phyloP scores from a whole-genome alignment of 2,329 filamentous ascomycete species.

The Fusarium liriodendri region DNA sequence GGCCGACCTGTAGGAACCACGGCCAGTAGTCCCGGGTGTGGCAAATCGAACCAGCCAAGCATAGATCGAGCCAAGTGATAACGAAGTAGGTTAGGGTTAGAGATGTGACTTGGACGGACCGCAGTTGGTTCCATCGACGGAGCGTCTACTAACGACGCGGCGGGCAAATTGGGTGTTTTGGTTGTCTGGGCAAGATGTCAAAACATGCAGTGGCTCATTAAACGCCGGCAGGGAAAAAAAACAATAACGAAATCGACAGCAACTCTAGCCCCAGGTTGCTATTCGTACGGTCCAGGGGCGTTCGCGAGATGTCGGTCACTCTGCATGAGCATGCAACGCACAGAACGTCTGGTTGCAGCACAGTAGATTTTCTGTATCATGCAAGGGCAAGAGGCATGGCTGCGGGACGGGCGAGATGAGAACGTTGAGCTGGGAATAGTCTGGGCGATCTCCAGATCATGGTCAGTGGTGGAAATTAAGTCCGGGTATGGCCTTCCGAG shows the following conservation, averaged over 20 bases:
- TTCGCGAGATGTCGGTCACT: not conserved
- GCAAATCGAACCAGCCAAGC: conserved; percentile 17
- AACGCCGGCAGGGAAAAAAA: not conserved
- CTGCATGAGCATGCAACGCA: not conserved
- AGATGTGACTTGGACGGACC: conserved; percentile 4
- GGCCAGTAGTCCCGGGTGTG: conserved; percentile 7
- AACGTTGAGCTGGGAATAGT: not conserved
- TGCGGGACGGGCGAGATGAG: conserved; percentile 4
- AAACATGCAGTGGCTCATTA: not conserved
- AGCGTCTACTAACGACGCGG: conserved; percentile 8
- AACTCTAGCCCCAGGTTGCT: not conserved
- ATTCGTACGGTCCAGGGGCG: not conserved
- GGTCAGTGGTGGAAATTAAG: conserved; percentile 42
- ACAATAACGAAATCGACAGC: not conserved
- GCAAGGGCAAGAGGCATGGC: conserved; percentile 2
- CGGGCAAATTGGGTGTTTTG: conserved; percentile 7
- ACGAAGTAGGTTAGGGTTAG: conserved; percentile 1
- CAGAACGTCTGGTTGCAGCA: not conserved
- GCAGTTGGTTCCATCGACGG: conserved; percentile 6
- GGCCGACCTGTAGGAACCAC: not conserved
- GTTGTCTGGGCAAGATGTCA: conserved; percentile 9
- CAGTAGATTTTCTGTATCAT: conserved; percentile 1
- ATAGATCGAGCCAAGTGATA: conserved; percentile 10
- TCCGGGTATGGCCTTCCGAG: conserved; percentile 20
- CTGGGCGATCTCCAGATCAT: conserved; percentile 28